Evolutionary conservation across 768 basidiomycete species (phyloP), one percentile per base, ranked within the genome.

Genomic region (Suillus americanus): DNA sequence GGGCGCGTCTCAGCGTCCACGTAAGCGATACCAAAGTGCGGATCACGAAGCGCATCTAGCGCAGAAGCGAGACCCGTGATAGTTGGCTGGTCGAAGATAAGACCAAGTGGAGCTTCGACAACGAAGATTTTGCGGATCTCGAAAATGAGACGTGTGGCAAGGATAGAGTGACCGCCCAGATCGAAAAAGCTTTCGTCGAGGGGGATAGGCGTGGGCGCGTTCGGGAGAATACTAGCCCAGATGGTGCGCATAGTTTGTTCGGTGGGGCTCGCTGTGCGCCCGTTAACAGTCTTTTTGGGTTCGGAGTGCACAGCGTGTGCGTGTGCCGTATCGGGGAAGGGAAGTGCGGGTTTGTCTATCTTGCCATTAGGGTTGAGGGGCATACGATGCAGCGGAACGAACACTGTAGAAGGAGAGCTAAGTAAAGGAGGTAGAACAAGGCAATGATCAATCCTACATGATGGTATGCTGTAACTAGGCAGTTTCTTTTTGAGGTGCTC

Each of bases 331-430:
- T 99, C 97, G 8, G 97, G 97, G 89, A 99, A 99, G 13, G 97
- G 97, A 54, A 99, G 86, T 0, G 94, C 92, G 0, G 97, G 97
- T 74, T 99, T 99, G 81, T 99, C 97, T 75, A 99, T 90, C 79
- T 99, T 99, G 66, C 97, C 97, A 74, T 99, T 99, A 8, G 97
- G 97, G 71, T 98, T 99, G 60, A 99, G 85, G 23, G 97, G 97
- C 92, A 99, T 97, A 62, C 95, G 90, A 60, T 85, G 85, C 33
- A 99, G 85, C 0, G 97, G 97, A 37, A 99, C 94, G 68, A 98
- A 96, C 28, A 99, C 97, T 93, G 73, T 41, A 4, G 64, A 37
- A 20, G 62, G 25, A 16, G 59, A n/a, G 60, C n/a, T 53, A 3
- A 60, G 57, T 28, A 12, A 38, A 43, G 50, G 64, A 48, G 18